Conservation (phyloP, 2,329 filamentous ascomycete species). For the Lachnum nothofagi region DNA sequence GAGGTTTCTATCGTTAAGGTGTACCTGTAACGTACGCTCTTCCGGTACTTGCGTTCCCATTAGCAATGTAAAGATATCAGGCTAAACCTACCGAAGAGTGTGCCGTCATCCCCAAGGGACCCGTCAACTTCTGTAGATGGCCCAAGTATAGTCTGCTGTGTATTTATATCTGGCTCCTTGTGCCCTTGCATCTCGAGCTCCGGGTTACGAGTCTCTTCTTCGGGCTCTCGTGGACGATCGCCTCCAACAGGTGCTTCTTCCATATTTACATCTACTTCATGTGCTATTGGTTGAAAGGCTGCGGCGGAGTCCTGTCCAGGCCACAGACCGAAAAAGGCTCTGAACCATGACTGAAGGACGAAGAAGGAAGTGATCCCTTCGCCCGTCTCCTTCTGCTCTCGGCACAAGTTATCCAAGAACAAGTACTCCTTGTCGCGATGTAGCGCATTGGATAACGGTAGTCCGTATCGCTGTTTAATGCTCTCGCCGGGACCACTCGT, state of each 20-base stretch:
- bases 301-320: not conserved
- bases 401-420: constrained; percentile 13
- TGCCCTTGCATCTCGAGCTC: no score
- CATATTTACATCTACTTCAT: constrained; percentile 9
- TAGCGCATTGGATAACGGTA: constrained; percentile 9
- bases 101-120: no score
- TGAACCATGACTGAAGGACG: constrained; percentile 18
- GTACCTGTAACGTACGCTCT: no score
- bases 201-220: not conserved
- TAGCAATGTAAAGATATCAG: no score
- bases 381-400: constrained; percentile 8
- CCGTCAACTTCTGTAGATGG: no score
- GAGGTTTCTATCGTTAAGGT: no score
- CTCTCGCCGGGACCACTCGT: constrained; percentile 12
- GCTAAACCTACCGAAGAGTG: no score
- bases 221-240: constrained; percentile 1
- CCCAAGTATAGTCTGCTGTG: no score
- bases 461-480: constrained; percentile 10
- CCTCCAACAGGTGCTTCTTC: constrained; percentile 1
- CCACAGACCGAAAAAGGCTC: constrained; percentile 15
- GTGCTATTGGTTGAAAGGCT: not conserved
- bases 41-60: no score
- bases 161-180: no score
- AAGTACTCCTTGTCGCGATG: constrained; percentile 12
- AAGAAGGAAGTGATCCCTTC: constrained; percentile 23